These are phyloP conservation scores for Colletotrichum spinosum DNA, from an alignment of 2,329 filamentous ascomycete genomes.

Conservation along the genomic window DNA sequence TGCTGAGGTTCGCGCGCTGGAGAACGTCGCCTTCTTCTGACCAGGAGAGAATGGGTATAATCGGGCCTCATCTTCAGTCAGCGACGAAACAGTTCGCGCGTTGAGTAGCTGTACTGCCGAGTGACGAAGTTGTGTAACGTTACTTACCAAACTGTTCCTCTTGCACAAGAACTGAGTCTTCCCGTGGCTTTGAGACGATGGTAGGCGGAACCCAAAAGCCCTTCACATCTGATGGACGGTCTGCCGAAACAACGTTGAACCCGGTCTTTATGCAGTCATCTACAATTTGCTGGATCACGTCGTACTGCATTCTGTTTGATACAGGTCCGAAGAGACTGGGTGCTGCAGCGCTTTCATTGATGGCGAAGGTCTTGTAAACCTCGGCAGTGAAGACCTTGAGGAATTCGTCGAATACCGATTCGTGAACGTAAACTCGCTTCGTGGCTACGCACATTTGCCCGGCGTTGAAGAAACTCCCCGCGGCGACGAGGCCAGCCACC, in stretches of 20 bases:
- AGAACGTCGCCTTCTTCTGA: conserved; percentile 70
- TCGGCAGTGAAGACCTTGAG: conserved; percentile 49
- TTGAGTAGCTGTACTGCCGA: not conserved
- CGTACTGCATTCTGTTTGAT: conserved; percentile 74
- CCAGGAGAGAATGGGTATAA: conserved; percentile 73
- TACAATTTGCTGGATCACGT: conserved; percentile 64
- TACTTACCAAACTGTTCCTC: conserved; percentile 60
- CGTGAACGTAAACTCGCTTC: conserved; percentile 72
- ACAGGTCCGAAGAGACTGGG: conserved; percentile 63
- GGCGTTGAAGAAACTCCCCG: conserved; percentile 62
- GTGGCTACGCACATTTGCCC: conserved; percentile 67
- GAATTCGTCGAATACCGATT: conserved; percentile 68
- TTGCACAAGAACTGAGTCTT: conserved; percentile 64
- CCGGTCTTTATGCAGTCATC: conserved; percentile 29
- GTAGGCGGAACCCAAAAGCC: conserved; percentile 69
- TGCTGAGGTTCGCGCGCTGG: conserved; percentile 62
- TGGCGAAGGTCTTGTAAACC: not conserved
- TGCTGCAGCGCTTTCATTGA: conserved; percentile 4
- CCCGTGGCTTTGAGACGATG: conserved; percentile 70
- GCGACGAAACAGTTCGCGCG: not conserved
- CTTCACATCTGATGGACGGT: conserved; percentile 42
- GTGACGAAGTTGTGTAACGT: too few species aligned
- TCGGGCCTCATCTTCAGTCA: conserved; percentile 57
- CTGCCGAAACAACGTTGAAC: conserved; percentile 50
- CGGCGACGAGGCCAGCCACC: conserved; percentile 55